Conservation (phyloP, 345 rosid genomes). For the Balakata baccata region DNA sequence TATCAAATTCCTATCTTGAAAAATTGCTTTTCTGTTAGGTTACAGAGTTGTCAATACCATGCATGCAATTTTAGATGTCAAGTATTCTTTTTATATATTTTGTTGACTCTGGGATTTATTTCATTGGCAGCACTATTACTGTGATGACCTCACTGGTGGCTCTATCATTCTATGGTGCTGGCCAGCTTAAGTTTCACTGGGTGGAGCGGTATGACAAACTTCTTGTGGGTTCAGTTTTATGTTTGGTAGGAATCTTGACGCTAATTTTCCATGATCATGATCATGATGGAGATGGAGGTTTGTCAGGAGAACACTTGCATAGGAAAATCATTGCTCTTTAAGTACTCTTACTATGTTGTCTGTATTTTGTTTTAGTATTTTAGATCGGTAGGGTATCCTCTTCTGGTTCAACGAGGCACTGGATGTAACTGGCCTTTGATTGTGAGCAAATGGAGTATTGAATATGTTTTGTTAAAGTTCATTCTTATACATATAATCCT, state of each 20-base stretch:
- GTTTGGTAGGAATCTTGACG: constrained; percentile 86
- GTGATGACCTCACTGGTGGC: constrained; percentile 99
- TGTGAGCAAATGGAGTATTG: no score
- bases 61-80: not conserved
- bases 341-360: constrained; percentile 12
- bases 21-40: no score
- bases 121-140: constrained; percentile 65
- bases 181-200: constrained; percentile 97
- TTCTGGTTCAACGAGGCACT: no score
- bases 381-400: no score
- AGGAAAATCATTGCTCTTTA: constrained; percentile 62
- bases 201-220: constrained; percentile 94
- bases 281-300: constrained; percentile 37
- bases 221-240: constrained; percentile 89
- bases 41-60: no score
- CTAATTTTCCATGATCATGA: constrained; percentile 85
- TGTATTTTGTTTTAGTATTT: no score
- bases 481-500: no score
- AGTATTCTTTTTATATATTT: not conserved
- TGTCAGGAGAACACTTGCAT: constrained; percentile 44
- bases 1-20: no score
- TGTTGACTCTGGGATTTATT: constrained; percentile 19
- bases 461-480: no score
- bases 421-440: no score
- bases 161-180: constrained; percentile 91